Conservation (phyloP, 441 rosid genomes). For the Gossypium davidsonii region DNA sequence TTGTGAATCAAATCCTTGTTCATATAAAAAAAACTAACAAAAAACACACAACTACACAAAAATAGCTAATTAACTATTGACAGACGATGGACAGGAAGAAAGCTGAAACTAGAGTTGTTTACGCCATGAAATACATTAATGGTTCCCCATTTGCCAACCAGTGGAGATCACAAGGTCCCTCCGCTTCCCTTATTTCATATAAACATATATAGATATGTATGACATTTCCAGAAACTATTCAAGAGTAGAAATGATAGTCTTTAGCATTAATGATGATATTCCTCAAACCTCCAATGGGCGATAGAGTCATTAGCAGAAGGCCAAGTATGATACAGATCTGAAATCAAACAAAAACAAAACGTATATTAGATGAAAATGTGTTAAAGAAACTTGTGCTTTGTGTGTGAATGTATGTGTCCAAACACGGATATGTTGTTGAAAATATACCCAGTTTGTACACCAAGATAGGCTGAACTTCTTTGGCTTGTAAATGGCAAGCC, state of each 20-base stretch:
- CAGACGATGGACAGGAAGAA: not conserved
- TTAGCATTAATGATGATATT: constrained; percentile 43
- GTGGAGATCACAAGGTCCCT: not conserved
- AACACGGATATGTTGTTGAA: not conserved
- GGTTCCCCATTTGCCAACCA: not conserved
- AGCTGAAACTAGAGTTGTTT: not conserved
- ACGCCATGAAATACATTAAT: not conserved
- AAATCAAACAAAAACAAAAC: not conserved
- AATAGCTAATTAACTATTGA: not conserved
- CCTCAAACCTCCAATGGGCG: constrained; percentile 53
- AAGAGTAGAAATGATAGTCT: constrained; percentile 39
- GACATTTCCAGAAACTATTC: not conserved
- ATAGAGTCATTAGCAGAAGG: constrained; percentile 37
- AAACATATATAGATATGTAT: not conserved
- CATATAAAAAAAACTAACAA: not conserved
- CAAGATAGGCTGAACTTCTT: constrained; percentile 51
- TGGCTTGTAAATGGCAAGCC: constrained; percentile 55
- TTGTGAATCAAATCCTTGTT: not conserved
- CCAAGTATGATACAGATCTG: constrained; percentile 58
- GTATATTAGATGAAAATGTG: not conserved
- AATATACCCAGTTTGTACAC: constrained; percentile 49
- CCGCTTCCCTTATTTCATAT: not conserved
- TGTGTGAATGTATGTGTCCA: not conserved
- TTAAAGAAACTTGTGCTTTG: not conserved
- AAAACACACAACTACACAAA: not conserved